Percentiles rank a stretch among this genome's conserved stretches.
These are phyloP conservation scores for Luzula sylvatica DNA, from an alignment of 176 grass and related monocot species.

Conservation along the genomic window DNA sequence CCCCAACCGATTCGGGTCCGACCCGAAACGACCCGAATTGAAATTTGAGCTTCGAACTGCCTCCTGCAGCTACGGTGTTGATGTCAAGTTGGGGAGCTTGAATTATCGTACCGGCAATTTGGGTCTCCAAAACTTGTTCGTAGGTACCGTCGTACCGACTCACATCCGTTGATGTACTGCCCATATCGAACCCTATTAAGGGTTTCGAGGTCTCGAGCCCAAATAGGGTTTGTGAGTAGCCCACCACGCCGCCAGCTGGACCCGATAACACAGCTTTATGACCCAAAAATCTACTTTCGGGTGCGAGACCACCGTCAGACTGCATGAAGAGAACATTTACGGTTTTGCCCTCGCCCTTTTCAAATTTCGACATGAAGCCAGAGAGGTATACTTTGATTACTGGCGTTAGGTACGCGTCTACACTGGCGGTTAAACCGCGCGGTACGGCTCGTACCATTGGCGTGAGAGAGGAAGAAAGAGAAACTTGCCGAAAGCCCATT, in stretches of 20 bases:
- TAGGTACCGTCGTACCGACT: slow-evolving; percentile 84
- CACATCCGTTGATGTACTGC: slow-evolving; percentile 90
- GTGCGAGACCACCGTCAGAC: slow-evolving; percentile 91
- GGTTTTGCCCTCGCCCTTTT: slow-evolving; percentile 35
- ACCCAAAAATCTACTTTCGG: slow-evolving; percentile 85
- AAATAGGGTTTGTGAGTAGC: slow-evolving; percentile 92
- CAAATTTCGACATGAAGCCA: slow-evolving; percentile 90
- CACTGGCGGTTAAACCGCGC: slow-evolving; percentile 84
- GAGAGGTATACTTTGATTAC: slow-evolving; percentile 86
- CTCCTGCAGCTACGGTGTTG: slow-evolving; percentile 91
- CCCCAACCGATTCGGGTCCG: slow-evolving; percentile 90
- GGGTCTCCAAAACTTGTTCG: slow-evolving; percentile 89
- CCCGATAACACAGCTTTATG: slow-evolving; percentile 87
- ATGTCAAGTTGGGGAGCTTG: slow-evolving; percentile 99
- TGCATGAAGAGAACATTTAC: slow-evolving; percentile 98
- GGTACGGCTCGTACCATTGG: slow-evolving; percentile 94
- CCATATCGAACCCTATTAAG: slow-evolving; percentile 97
- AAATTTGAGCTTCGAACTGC: slow-evolving; percentile 90
- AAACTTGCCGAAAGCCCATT: slow-evolving; percentile 92
- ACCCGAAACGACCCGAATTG: slow-evolving; percentile 83
- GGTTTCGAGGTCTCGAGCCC: slow-evolving; percentile 75
- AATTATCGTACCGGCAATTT: slow-evolving; percentile 85
- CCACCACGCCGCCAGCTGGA: slow-evolving; percentile 90
- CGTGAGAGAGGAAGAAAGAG: slow-evolving; percentile 71
- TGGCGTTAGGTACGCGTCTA: slow-evolving; percentile 88